Conservation (phyloP, 176 grass and related monocot species). For the Eleusine coracana region DNA sequence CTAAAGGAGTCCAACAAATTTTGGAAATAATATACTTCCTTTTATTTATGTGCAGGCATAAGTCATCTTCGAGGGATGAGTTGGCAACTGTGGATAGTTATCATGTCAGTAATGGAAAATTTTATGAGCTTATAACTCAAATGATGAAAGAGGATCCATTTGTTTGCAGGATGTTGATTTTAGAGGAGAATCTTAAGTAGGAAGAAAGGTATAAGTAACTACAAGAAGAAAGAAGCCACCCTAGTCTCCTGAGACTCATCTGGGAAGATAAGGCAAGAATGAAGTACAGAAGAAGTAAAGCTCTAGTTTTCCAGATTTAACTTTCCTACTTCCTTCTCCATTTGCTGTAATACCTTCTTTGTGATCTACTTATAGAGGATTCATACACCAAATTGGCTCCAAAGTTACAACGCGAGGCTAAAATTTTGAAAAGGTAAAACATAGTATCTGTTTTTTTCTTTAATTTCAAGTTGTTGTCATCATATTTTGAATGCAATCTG, state of each 20-base stretch:
- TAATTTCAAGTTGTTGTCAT: background rate
- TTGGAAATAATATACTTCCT: background rate
- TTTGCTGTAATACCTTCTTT: constrained; percentile 27
- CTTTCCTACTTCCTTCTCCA: constrained; percentile 22
- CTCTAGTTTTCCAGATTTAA: constrained; percentile 25
- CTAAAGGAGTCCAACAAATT: background rate
- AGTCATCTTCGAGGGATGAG: background rate
- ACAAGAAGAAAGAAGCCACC: constrained; percentile 48
- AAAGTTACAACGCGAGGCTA: constrained; percentile 20
- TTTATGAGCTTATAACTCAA: constrained; percentile 13
- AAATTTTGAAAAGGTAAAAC: constrained; percentile 35
- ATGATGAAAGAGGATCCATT: background rate
- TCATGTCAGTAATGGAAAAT: background rate
- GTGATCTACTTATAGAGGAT: constrained; percentile 54
- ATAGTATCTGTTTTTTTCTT: constrained; percentile 1
- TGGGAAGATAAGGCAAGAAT: constrained; percentile 59
- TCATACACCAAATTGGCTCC: constrained; percentile 27
- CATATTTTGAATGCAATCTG: constrained; percentile 14
- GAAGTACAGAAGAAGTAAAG: constrained; percentile 59
- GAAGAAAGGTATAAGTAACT: constrained; percentile 62
- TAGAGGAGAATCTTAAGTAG: constrained; percentile 25
- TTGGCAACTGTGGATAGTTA: background rate
- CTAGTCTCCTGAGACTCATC: constrained; percentile 34
- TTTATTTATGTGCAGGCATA: background rate
- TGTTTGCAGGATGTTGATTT: constrained; percentile 41